Evolutionary conservation across 306 rosid genomes (phyloP).

Genomic region (Mimosa bimucronata): DNA sequence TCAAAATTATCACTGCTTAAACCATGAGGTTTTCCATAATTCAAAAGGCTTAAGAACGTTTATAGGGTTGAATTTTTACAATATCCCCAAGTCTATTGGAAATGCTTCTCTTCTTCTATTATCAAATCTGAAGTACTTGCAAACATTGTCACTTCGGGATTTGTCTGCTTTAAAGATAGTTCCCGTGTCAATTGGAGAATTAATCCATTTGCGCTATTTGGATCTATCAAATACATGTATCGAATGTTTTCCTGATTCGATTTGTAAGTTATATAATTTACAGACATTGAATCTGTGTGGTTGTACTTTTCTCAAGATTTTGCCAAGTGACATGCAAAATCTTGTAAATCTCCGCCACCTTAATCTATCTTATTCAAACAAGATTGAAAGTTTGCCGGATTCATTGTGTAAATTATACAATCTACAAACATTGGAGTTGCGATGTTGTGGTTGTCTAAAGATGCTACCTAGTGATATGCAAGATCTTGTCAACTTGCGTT

Average conservation of each 20-base stretch:
- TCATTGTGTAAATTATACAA: constrained; percentile 28
- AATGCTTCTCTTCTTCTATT: not conserved
- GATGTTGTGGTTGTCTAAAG: rapidly evolving
- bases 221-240: not conserved
- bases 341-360: constrained; percentile 6
- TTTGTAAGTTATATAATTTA: constrained; percentile 26
- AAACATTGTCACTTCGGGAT: not conserved
- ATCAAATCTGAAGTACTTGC: not conserved
- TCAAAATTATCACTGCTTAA: not conserved
- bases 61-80: not conserved
- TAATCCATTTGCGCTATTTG: constrained; percentile 16
- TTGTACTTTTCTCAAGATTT: not conserved
- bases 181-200: constrained; percentile 1
- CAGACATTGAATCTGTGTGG: not conserved
- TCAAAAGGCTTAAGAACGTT: constrained; percentile 15
- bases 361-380: no score
- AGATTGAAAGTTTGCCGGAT: not conserved
- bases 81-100: not conserved
- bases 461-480: constrained; percentile 1
- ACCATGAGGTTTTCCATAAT: not conserved
- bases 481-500: constrained; percentile 26
- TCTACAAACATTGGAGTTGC: constrained; percentile 24
- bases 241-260: not conserved
- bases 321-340: constrained; percentile 2
- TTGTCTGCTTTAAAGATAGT: not conserved